phyloP scores from a whole-genome alignment of 2,329 filamentous ascomycete genomes.

The Botrytis aclada region DNA sequence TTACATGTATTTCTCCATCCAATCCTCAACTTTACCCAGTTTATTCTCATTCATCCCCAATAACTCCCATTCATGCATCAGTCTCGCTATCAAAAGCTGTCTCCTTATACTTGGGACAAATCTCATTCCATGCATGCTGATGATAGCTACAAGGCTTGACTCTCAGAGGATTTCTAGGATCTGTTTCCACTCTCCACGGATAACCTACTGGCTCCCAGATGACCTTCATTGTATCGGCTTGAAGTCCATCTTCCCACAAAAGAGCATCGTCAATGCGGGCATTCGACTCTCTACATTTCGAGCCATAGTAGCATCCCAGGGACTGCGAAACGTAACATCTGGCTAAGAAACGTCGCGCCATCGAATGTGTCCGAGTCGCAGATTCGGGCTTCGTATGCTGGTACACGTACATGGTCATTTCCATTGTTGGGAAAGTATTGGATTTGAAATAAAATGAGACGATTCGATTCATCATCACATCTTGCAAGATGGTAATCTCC shows the following conservation, averaged over 20 bases:
- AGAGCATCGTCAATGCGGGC: neutral
- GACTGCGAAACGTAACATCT: neutral
- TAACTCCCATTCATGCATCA: neutral
- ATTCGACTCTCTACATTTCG: accelerated
- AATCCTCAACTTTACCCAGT: neutral
- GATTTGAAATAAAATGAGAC: neutral
- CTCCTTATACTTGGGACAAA: neutral
- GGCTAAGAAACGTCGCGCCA: neutral
- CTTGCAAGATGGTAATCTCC: neutral
- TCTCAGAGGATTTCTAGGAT: neutral
- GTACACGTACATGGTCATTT: neutral
- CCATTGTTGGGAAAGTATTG: neutral
- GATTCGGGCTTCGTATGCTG: neutral
- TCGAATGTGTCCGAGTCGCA: neutral
- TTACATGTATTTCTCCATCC: neutral
- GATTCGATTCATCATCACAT: conserved; percentile 2
- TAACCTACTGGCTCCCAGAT: neutral
- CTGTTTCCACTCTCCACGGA: neutral
- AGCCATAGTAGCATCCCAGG: neutral
- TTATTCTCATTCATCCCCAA: too few relatives aligned
- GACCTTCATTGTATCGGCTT: neutral
- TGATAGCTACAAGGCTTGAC: neutral
- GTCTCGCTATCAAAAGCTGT: neutral
- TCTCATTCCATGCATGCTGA: neutral
- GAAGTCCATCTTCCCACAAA: neutral